Percentiles rank a stretch among this genome's conserved stretches.
Evolutionary conservation across 2,329 filamentous ascomycete species (phyloP).

Genomic region (Hypomyces perniciosus): DNA sequence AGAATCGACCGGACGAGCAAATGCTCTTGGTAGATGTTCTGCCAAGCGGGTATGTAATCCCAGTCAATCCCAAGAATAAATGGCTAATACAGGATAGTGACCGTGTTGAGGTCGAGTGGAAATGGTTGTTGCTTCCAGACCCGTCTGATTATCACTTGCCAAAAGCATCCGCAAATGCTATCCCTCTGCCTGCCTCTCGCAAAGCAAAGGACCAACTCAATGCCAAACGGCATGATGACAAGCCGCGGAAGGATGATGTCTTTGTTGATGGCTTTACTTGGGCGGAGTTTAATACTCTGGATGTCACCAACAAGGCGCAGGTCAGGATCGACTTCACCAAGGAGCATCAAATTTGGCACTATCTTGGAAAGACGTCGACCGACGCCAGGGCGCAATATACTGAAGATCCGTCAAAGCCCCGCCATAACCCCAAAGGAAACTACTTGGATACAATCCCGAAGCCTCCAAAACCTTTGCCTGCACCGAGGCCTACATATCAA

Average conservation of each 20-base stretch:
- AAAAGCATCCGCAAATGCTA: constrained; percentile 68
- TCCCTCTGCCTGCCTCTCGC: constrained; percentile 60
- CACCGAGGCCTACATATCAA: constrained; percentile 18
- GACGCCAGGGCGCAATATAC: constrained; percentile 90
- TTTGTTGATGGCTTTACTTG: constrained; percentile 66
- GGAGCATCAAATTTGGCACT: constrained; percentile 78
- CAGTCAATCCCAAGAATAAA: not conserved
- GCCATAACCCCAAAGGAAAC: constrained; percentile 63
- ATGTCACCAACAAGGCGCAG: constrained; percentile 52
- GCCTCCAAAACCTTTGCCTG: constrained; percentile 34
- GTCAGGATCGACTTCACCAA: constrained; percentile 66
- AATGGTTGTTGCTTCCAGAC: constrained; percentile 71
- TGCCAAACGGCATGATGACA: constrained; percentile 55
- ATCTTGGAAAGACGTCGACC: constrained; percentile 78
- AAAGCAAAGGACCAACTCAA: constrained; percentile 63
- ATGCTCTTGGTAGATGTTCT: constrained; percentile 75
- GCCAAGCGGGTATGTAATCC: constrained; percentile 65
- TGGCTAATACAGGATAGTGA: constrained; percentile 51
- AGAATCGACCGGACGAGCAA: constrained; percentile 72
- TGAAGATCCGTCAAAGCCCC: constrained; percentile 57
- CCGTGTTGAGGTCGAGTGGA: constrained; percentile 74
- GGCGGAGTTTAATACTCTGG: constrained; percentile 71
- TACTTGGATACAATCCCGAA: constrained; percentile 66
- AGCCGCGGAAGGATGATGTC: constrained; percentile 58
- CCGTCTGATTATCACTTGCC: constrained; percentile 63